Evolutionary conservation across 768 basidiomycete genomes (phyloP).

Genomic region (Suillus bovinus): DNA sequence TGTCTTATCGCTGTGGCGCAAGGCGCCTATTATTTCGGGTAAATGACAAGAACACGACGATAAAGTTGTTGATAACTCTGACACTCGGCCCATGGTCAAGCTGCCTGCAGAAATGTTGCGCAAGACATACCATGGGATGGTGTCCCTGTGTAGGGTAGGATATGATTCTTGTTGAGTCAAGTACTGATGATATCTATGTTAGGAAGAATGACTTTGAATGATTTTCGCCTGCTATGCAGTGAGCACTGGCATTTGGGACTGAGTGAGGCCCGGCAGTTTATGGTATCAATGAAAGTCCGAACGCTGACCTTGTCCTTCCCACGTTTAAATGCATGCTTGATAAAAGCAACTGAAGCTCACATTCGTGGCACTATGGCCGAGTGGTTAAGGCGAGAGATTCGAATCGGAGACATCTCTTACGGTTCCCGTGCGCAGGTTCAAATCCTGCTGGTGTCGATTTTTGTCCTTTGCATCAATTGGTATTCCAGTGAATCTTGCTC

Average conservation of each 20-base stretch:
- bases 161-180: background rate
- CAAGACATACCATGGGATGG: background rate
- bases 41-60: background rate
- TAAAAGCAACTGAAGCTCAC: background rate
- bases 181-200: background rate
- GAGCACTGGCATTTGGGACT: too few species aligned
- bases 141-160: background rate
- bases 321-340: background rate
- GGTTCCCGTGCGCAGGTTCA: conserved; percentile 10
- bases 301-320: too few species aligned
- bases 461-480: too few species aligned
- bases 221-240: too few species aligned
- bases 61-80: background rate
- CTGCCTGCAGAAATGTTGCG: background rate
- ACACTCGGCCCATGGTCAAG: too few species aligned
- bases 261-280: too few species aligned
- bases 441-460: conserved; percentile 9
- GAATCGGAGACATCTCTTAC: conserved; percentile 7
- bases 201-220: background rate
- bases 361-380: conserved; percentile 1
- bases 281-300: too few species aligned
- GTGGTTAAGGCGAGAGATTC: conserved; percentile 10
- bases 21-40: background rate
- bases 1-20: background rate
- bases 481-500: too few species aligned